Conservation (phyloP, 768 basidiomycete species). For the Omphalotus guepiniiformis region DNA sequence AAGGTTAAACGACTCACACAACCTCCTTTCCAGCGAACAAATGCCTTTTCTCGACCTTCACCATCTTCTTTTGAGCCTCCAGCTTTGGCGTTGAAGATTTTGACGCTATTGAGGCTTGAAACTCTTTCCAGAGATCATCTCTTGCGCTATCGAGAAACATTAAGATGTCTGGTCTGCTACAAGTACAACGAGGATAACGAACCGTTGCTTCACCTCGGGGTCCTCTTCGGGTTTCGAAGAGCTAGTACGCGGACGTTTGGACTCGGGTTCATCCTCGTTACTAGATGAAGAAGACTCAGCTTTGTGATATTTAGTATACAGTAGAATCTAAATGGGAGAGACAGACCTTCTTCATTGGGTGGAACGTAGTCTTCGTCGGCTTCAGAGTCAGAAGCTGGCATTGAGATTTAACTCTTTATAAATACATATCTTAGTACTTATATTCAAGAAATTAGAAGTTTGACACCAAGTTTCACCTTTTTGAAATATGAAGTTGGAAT, state of each 20-base stretch:
- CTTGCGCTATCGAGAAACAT: slow-evolving; percentile 40
- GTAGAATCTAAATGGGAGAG: not conserved
- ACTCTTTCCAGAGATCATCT: slow-evolving; percentile 61
- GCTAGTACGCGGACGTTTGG: slow-evolving; percentile 30
- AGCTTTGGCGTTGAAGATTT: slow-evolving; percentile 16
- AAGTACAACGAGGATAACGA: slow-evolving; percentile 7
- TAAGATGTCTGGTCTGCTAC: slow-evolving; percentile 4
- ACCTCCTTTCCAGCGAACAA: slow-evolving; percentile 76
- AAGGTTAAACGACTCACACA: slow-evolving; percentile 42
- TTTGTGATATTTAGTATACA: not conserved
- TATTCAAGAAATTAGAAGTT: not conserved
- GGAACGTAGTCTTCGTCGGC: slow-evolving; percentile 73
- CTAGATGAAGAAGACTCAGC: slow-evolving; percentile 27
- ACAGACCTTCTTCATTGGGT: slow-evolving; percentile 35
- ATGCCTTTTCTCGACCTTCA: slow-evolving; percentile 69
- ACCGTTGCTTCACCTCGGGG: slow-evolving; percentile 42
- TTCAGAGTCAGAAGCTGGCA: slow-evolving; percentile 51
- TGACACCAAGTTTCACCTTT: no score
- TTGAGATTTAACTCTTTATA: no score
- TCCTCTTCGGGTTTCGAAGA: slow-evolving; percentile 29
- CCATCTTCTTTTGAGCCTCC: slow-evolving; percentile 30
- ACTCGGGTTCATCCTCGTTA: slow-evolving; percentile 33
- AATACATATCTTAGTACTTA: not conserved
- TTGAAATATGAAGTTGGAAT: no score
- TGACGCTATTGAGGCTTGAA: slow-evolving; percentile 56